Evolutionary conservation across 2,329 filamentous ascomycete genomes (phyloP), one percentile per base, ranked within the genome.

Genomic region (Alternaria sp.): DNA sequence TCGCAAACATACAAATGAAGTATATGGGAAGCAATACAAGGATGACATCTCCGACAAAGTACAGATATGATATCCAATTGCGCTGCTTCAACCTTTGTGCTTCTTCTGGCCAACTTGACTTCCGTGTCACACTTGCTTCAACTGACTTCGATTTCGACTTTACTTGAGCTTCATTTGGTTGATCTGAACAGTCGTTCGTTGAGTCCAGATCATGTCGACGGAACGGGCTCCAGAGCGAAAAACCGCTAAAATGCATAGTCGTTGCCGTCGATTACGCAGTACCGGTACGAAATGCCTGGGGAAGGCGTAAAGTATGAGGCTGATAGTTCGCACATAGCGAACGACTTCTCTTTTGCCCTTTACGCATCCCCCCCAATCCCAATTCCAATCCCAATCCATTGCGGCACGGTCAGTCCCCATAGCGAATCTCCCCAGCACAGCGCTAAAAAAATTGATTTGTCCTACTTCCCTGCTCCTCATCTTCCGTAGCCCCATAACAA

Each of bases 1-100:
- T n/a, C n/a, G n/a, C n/a, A n/a, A n/a, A 66, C 73, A 40, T 63
- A 75, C 75, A 37, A 6, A 78, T 72, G 53, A 78, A 78, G 40
- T 72, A 76, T 3, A 77, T 17, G 0, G 76, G 76, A 8, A 72
- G 29, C 2, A 74, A 7, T 0, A 70, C 68, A 13, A 77, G 34
- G 2, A 77, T 23, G 0, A 72, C 0, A 40, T 78, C 76, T 11
- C 69, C 70, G 0, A 73, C 4, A 0, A 49, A 45, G 21, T 62
- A 75, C 1, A 74, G 7, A 31, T 56, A 59, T 1, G 62, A 48
- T 1, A 74, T 5, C 71, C 70, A 73, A 21, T 45, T 69, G 7
- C 65, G 65, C 29, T 63, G 58, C 34, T 71, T 73, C 36, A 75
- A 33, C 1, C 61, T 51, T n/a, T 52, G 56, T 8, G 69, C 71